Conservation (phyloP, 441 rosid species). For the Gossypium davidsonii region DNA sequence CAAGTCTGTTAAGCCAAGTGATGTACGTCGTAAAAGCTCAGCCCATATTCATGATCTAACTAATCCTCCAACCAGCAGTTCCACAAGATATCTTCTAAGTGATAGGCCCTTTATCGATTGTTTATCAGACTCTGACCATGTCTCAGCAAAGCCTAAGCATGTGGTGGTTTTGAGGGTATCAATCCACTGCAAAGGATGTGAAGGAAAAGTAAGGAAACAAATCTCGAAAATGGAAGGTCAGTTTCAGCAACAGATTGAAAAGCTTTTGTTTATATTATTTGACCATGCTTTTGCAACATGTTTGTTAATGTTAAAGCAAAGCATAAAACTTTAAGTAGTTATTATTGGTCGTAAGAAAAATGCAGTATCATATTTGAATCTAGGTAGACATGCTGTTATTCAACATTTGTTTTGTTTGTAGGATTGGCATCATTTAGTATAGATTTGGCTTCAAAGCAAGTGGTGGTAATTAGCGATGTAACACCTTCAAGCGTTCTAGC, state of each 20-base stretch:
- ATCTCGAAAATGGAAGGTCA: conserved; percentile 91
- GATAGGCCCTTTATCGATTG: conserved; percentile 43
- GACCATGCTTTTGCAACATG: too few species aligned
- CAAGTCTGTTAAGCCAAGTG: conserved; percentile 21
- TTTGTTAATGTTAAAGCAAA: too few species aligned
- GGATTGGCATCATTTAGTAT: conserved; percentile 82
- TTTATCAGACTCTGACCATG: conserved; percentile 36
- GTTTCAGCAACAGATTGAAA: too few species aligned
- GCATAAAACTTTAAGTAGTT: not conserved
- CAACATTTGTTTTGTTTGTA: conserved; percentile 15
- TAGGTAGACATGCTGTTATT: not conserved
- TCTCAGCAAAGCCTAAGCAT: conserved; percentile 31
- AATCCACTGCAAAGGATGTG: conserved; percentile 92
- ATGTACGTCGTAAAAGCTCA: conserved; percentile 48
- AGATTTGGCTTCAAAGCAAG: conserved; percentile 77
- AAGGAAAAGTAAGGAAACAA: conserved; percentile 84
- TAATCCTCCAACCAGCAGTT: conserved; percentile 20
- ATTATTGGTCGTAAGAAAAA: not conserved
- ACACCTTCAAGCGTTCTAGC: conserved; percentile 59
- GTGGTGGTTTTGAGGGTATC: conserved; percentile 87
- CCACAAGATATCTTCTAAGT: conserved; percentile 54
- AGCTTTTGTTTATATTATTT: too few species aligned
- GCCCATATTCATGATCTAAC: conserved; percentile 40
- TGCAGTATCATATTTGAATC: not conserved
- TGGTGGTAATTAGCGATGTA: conserved; percentile 69